Percentiles rank a stretch among this genome's conserved stretches.
These are phyloP conservation scores for Kokia cookei DNA, from an alignment of 441 rosid genomes.

Conservation along the genomic window DNA sequence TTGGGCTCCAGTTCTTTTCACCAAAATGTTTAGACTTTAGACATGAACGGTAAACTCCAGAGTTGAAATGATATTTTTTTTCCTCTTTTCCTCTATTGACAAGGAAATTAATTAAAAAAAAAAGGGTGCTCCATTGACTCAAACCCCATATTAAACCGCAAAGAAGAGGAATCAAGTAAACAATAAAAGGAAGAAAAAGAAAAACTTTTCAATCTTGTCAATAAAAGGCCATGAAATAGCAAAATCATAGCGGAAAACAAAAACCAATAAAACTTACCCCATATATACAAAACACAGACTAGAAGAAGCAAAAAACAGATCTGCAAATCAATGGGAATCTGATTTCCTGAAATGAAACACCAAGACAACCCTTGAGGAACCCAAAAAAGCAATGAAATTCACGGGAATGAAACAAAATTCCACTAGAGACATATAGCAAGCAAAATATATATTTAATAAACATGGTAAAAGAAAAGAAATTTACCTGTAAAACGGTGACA, in stretches of 20 bases:
- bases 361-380: constrained; percentile 12
- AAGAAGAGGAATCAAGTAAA: not conserved
- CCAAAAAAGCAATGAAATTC: not conserved
- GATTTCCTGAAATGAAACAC: constrained; percentile 26
- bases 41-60: too few species aligned
- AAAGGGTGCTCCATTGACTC: not conserved
- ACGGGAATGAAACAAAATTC: not conserved
- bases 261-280: constrained; percentile 40
- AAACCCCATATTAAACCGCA: not conserved
- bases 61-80: not conserved
- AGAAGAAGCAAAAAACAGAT: constrained; percentile 21
- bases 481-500: constrained; percentile 5
- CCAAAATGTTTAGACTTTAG: too few species aligned
- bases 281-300: constrained; percentile 33
- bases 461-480: not conserved
- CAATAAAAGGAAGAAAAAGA: not conserved
- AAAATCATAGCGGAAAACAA: constrained; percentile 7
- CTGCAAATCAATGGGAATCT: constrained; percentile 16
- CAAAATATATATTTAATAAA: not conserved
- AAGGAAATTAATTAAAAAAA: not conserved
- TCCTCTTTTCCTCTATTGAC: not conserved
- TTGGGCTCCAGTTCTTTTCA: not conserved
- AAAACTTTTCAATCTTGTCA: not conserved
- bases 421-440: not conserved
- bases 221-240: constrained; percentile 4